A percentile compares a stretch with the other conserved stretches of the same genome.
phyloP scores from a whole-genome alignment of 1,284 basidiomycete genomes.

The Chalciporus sp. region DNA sequence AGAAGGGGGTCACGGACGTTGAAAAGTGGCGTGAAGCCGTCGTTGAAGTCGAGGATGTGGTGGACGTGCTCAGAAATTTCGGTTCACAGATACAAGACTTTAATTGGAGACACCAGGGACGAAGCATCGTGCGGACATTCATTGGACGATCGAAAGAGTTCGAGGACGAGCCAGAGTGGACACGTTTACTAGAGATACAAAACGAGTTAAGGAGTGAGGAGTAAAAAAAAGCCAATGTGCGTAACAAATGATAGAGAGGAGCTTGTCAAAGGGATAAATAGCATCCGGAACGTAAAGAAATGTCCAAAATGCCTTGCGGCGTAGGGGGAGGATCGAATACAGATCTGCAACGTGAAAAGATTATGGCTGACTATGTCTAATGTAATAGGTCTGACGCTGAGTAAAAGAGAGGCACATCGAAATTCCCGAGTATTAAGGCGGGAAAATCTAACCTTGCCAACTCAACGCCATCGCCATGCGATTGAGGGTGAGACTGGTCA shows the following conservation, averaged over 20 bases:
- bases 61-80: constrained; percentile 82
- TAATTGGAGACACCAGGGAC: constrained; percentile 85
- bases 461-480: constrained; percentile 59
- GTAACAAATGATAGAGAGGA: constrained; percentile 16
- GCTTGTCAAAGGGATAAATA: not conserved
- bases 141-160: constrained; percentile 83
- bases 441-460: constrained; percentile 43
- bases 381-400: constrained; percentile 1
- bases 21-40: constrained; percentile 73
- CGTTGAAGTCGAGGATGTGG: constrained; percentile 79
- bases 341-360: constrained; percentile 4
- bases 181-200: constrained; percentile 59
- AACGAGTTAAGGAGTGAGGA: constrained; percentile 50
- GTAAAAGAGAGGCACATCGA: constrained; percentile 2
- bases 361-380: not conserved
- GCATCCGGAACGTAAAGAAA: constrained; percentile 2
- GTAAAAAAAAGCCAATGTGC: constrained; percentile 17
- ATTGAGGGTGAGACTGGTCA: constrained; percentile 69
- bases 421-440: constrained; percentile 4
- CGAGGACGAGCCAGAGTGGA: constrained; percentile 87
- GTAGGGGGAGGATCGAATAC: constrained; percentile 12
- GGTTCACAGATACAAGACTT: constrained; percentile 66
- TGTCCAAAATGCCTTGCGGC: constrained; percentile 9
- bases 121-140: constrained; percentile 88
- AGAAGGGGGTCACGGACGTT: constrained; percentile 65